phyloP scores from a whole-genome alignment of 371 early-diverging fungal species.

The Rhizopus microsporus region DNA sequence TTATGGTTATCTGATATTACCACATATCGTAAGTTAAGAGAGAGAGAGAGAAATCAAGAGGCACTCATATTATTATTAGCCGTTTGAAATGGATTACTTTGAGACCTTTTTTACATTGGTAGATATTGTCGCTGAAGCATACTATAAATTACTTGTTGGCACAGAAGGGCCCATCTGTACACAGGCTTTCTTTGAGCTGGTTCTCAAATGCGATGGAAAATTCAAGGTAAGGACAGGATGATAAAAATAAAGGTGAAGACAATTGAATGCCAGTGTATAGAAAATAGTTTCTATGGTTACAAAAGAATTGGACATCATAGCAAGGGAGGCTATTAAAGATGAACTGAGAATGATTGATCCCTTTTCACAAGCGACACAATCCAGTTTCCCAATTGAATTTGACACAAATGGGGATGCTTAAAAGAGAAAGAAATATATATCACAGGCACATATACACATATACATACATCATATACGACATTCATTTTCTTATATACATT shows the following conservation, averaged over 20 bases:
- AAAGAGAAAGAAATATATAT: background rate
- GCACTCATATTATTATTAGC: slow-evolving; percentile 28
- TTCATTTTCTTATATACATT: too few relatives aligned
- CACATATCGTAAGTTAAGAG: slow-evolving; percentile 47
- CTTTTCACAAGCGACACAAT: slow-evolving; percentile 34
- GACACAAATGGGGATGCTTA: slow-evolving; percentile 33
- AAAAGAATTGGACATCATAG: slow-evolving; percentile 55
- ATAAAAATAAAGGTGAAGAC: background rate
- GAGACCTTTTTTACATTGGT: slow-evolving; percentile 55
- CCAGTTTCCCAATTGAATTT: slow-evolving; percentile 47
- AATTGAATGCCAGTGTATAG: slow-evolving; percentile 17
- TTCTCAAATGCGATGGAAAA: slow-evolving; percentile 57
- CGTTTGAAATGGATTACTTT: slow-evolving; percentile 60
- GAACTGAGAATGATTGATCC: slow-evolving; percentile 57
- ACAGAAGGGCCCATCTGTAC: slow-evolving; percentile 40
- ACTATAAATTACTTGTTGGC: slow-evolving; percentile 47
- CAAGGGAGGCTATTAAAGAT: slow-evolving; percentile 58
- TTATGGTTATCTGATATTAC: slow-evolving; percentile 46
- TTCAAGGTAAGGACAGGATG: slow-evolving; percentile 39
- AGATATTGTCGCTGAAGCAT: slow-evolving; percentile 51
- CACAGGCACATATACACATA: too few relatives aligned
- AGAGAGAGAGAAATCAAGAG: background rate
- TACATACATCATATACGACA: too few relatives aligned
- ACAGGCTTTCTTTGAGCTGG: slow-evolving; percentile 56
- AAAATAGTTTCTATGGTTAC: slow-evolving; percentile 56